Conservation (phyloP, 2,329 filamentous ascomycete genomes). For the Aschersonia sp. region DNA sequence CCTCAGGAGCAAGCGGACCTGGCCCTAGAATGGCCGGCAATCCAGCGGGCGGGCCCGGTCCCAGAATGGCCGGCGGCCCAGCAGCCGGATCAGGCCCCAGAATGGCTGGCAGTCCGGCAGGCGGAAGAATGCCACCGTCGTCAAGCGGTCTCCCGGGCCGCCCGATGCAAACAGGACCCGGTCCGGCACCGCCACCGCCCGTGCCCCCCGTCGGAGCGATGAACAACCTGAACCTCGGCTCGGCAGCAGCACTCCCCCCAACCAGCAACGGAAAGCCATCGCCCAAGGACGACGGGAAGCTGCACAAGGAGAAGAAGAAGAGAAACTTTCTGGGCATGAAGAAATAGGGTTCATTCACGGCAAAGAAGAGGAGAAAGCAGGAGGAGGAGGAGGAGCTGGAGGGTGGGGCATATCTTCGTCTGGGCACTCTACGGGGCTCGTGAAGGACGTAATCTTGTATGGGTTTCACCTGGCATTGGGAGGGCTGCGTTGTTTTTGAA, state of each 20-base stretch:
- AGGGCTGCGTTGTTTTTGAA: background rate
- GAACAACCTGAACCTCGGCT: constrained; percentile 36
- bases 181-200: background rate
- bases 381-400: background rate
- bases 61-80: constrained; percentile 1
- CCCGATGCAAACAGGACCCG: constrained; percentile 6
- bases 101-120: background rate
- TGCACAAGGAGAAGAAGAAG: constrained; percentile 47
- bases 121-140: background rate
- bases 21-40: constrained; percentile 1
- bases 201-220: constrained; percentile 39
- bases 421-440: background rate
- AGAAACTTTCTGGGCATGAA: constrained; percentile 44
- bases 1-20: background rate
- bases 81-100: background rate
- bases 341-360: constrained; percentile 28
- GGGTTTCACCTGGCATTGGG: background rate
- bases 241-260: background rate
- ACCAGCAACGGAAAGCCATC: constrained; percentile 7
- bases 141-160: constrained; percentile 12
- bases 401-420: background rate
- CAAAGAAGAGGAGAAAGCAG: background rate
- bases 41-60: background rate
- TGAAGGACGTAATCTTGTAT: background rate
- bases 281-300: constrained; percentile 21